Percentiles rank a stretch among this genome's conserved stretches.
These are phyloP conservation scores for Diospyros kaki DNA, from an alignment of 148 eudicot genomes.

Conservation along the genomic window DNA sequence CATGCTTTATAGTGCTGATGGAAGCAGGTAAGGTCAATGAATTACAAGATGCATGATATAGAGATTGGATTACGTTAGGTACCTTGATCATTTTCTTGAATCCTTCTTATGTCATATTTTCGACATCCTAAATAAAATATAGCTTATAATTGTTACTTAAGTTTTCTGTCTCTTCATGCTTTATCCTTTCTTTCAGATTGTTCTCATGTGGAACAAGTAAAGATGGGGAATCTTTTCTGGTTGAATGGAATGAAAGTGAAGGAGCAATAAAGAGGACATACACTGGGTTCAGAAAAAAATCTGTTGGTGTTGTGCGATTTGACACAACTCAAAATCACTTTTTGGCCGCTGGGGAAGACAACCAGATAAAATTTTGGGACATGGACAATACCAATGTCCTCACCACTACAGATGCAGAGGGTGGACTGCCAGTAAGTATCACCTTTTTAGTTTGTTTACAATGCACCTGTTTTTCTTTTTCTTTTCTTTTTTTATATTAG, in stretches of 20 bases:
- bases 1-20: slow-evolving; percentile 95
- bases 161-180: background rate
- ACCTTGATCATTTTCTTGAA: background rate
- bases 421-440: slow-evolving; percentile 77
- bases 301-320: slow-evolving; percentile 74
- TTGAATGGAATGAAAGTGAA: slow-evolving; percentile 98
- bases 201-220: slow-evolving; percentile 96
- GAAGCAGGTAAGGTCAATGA: slow-evolving; percentile 51
- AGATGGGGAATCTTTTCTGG: slow-evolving; percentile 85
- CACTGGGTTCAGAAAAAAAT: slow-evolving; percentile 71
- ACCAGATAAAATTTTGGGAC: slow-evolving; percentile 91
- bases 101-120: background rate
- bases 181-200: slow-evolving; percentile 37
- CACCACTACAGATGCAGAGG: slow-evolving; percentile 70
- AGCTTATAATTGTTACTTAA: background rate
- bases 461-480: background rate
- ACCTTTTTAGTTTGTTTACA: slow-evolving; percentile 8
- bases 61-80: background rate
- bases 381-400: slow-evolving; percentile 64
- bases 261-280: slow-evolving; percentile 83
- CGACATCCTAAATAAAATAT: background rate
- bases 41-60: background rate
- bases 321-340: slow-evolving; percentile 88
- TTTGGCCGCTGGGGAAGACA: slow-evolving; percentile 89
- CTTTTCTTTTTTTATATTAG: background rate